These are phyloP conservation scores for Bruguiera parviflora DNA, from an alignment of 345 rosid species.

Conservation along the genomic window DNA sequence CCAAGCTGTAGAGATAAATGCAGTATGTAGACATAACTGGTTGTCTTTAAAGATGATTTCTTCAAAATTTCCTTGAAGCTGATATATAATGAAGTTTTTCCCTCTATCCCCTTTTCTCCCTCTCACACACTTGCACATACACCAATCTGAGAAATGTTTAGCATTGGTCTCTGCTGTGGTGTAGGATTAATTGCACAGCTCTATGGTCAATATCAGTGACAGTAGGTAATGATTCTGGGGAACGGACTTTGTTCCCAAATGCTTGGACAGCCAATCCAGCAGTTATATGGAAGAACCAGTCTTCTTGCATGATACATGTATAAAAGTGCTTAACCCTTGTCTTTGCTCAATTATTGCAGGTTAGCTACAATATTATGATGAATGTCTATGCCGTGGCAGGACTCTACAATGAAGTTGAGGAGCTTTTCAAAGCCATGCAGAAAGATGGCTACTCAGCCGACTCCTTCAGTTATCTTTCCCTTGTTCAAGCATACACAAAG, in stretches of 20 bases:
- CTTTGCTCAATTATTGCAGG: slow-evolving; percentile 40
- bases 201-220: too few relatives aligned
- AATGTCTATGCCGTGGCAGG: slow-evolving; percentile 46
- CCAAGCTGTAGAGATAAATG: background rate
- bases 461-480: slow-evolving; percentile 47
- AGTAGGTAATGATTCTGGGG: too few relatives aligned
- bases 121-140: too few relatives aligned
- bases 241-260: too few relatives aligned
- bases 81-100: too few relatives aligned
- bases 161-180: too few relatives aligned
- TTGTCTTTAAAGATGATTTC: too few relatives aligned
- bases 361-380: slow-evolving; percentile 68
- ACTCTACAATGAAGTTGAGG: slow-evolving; percentile 44
- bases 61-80: too few relatives aligned
- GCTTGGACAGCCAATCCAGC: background rate
- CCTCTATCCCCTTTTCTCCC: too few relatives aligned
- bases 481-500: slow-evolving; percentile 55
- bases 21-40: background rate
- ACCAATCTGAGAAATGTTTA: too few relatives aligned
- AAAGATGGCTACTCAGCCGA: slow-evolving; percentile 47
- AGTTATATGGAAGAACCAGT: background rate
- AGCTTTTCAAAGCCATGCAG: slow-evolving; percentile 57
- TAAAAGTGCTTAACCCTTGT: background rate
- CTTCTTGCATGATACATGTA: background rate
- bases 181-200: too few relatives aligned